A percentile compares a stretch with the other conserved stretches of the same genome.
Conservation (phyloP, 2,329 filamentous ascomycete genomes). For the Thyridium curvatum region DNA sequence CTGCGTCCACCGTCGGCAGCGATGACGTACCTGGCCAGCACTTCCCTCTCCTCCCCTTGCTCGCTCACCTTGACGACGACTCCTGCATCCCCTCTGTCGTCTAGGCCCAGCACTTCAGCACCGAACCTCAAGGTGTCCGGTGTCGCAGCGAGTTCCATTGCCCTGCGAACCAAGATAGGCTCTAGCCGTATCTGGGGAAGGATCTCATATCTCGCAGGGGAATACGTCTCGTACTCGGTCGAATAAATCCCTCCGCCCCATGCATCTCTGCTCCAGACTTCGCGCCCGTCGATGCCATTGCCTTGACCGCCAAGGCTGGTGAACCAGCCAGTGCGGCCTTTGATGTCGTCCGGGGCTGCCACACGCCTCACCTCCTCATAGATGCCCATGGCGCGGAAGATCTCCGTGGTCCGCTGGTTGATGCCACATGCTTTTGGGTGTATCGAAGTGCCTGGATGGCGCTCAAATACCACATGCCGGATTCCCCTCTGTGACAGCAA, state of each 20-base stretch:
- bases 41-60: constrained; percentile 3
- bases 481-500: constrained; percentile 8
- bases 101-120: constrained; percentile 18
- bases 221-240: constrained; percentile 7
- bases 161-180: constrained; percentile 21
- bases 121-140: constrained; percentile 17
- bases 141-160: constrained; percentile 17
- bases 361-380: background rate
- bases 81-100: constrained; percentile 6
- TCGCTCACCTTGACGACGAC: constrained; percentile 14
- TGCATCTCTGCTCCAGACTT: constrained; percentile 19
- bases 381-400: constrained; percentile 2
- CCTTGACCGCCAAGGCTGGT: constrained; percentile 14
- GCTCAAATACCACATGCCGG: constrained; percentile 9
- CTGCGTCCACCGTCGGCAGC: constrained; percentile 23
- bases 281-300: constrained; percentile 15
- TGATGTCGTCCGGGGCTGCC: constrained; percentile 2
- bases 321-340: constrained; percentile 19
- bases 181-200: constrained; percentile 28
- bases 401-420: constrained; percentile 2
- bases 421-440: constrained; percentile 8
- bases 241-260: constrained; percentile 22
- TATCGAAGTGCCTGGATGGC: constrained; percentile 7
- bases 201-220: constrained; percentile 18
- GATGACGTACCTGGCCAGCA: constrained; percentile 20